Conservation (phyloP, 441 rosid genomes). For the Pelargonium citronellum region DNA sequence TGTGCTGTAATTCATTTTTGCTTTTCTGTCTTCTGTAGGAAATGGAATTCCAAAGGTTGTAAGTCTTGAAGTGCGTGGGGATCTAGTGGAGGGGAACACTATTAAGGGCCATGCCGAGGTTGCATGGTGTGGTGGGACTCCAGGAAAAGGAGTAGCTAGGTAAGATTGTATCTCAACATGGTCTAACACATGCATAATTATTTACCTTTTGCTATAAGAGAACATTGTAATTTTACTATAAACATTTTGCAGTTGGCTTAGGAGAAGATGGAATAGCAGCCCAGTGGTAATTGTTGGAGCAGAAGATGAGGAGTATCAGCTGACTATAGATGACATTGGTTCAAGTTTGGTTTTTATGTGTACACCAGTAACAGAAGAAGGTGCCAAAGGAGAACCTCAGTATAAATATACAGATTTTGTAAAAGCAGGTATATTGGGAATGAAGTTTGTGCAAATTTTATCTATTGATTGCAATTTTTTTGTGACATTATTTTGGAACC, state of each 20-base stretch:
- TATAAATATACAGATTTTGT: slow-evolving; percentile 93
- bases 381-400: slow-evolving; percentile 96
- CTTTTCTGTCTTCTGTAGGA: slow-evolving; percentile 41
- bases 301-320: slow-evolving; percentile 78
- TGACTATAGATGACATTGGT: slow-evolving; percentile 75
- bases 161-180: slow-evolving; percentile 21
- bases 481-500: background rate
- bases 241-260: slow-evolving; percentile 61
- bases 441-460: slow-evolving; percentile 15
- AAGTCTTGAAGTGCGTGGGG: slow-evolving; percentile 81
- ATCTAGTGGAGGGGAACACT: slow-evolving; percentile 74
- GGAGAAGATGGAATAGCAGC: slow-evolving; percentile 94
- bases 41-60: slow-evolving; percentile 91
- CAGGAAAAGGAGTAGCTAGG: slow-evolving; percentile 94
- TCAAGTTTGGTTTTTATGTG: slow-evolving; percentile 98
- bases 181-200: background rate
- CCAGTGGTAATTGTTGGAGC: slow-evolving; percentile 88
- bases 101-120: slow-evolving; percentile 68
- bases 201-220: background rate
- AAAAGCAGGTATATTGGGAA: slow-evolving; percentile 63
- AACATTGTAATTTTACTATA: slow-evolving; percentile 9
- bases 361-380: slow-evolving; percentile 92
- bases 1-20: slow-evolving; percentile 16
- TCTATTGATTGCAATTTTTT: slow-evolving; percentile 6
- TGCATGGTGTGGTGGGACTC: slow-evolving; percentile 99